These are phyloP conservation scores for Gossypium raimondii DNA, from an alignment of 345 rosid genomes.

Conservation along the genomic window DNA sequence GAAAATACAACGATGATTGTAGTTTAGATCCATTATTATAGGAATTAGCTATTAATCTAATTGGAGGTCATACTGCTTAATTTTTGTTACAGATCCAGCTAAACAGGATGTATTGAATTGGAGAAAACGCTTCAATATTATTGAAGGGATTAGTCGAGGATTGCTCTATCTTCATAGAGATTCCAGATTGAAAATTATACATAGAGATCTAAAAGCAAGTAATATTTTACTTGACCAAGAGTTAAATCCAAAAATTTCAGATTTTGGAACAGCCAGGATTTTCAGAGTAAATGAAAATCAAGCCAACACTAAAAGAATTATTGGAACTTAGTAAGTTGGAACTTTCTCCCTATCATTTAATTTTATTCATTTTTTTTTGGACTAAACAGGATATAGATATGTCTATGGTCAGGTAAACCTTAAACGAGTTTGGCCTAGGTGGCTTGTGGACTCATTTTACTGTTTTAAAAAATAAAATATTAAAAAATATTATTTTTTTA, in stretches of 20 bases:
- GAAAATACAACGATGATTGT: no score
- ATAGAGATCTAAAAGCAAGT: conserved; percentile 31
- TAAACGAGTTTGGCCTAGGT: no score
- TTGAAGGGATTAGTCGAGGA: conserved; percentile 1
- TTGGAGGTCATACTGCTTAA: not conserved
- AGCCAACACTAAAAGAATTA: conserved; percentile 22
- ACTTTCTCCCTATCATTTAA: not conserved
- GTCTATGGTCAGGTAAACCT: no score
- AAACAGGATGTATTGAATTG: not conserved
- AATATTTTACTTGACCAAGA: conserved; percentile 29
- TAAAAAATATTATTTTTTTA: no score
- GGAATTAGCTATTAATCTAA: no score
- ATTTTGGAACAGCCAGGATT: conserved; percentile 37
- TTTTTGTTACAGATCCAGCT: not conserved
- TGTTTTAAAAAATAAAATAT: no score
- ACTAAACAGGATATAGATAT: no score
- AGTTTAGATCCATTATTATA: no score
- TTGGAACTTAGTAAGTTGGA: conserved; percentile 23
- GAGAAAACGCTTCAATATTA: not conserved
- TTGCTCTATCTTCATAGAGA: conserved; percentile 12
- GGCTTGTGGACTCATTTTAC: no score
- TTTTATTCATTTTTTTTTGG: no score
- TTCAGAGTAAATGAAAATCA: conserved; percentile 21
- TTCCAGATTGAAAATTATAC: conserved; percentile 30
- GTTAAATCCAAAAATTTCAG: conserved; percentile 29